Evolutionary conservation across 805 yeast species (phyloP).

Genomic region (Kluyveromyces wickerhamii): DNA sequence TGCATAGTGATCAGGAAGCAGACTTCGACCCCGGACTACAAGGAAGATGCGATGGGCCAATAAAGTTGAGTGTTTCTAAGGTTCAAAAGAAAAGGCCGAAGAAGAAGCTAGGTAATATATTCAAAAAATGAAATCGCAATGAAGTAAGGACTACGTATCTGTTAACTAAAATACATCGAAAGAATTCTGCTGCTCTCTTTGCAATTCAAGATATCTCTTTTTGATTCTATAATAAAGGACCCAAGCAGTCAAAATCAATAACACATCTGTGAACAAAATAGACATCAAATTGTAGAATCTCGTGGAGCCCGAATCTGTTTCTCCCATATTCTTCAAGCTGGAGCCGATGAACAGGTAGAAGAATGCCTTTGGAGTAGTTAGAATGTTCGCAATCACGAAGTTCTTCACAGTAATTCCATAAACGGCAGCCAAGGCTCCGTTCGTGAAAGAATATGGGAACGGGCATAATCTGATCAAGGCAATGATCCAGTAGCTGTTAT

Average conservation of each 20-base stretch:
- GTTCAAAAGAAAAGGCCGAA: conserved; percentile 4
- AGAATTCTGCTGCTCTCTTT: conserved; percentile 12
- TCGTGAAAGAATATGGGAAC: conserved; percentile 83
- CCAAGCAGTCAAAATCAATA: conserved; percentile 55
- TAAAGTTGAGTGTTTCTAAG: conserved; percentile 6
- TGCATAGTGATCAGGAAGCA: neutral
- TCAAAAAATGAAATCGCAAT: conserved; percentile 1
- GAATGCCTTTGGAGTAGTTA: conserved; percentile 78
- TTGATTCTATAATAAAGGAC: conserved; percentile 52
- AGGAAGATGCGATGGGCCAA: neutral
- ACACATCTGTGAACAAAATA: conserved; percentile 45
- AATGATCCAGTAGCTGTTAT: conserved; percentile 57
- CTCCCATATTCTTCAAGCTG: conserved; percentile 62
- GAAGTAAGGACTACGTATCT: neutral
- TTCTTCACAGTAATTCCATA: conserved; percentile 60
- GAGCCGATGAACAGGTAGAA: conserved; percentile 72
- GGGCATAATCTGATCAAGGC: conserved; percentile 80
- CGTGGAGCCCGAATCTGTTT: conserved; percentile 41
- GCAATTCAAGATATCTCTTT: conserved; percentile 29
- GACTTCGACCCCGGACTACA: neutral
- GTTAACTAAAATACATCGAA: conserved; percentile 3
- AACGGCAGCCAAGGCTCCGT: conserved; percentile 86
- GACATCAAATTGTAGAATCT: conserved; percentile 57
- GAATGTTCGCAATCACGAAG: conserved; percentile 60
- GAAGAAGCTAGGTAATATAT: conserved; percentile 1